These are phyloP conservation scores for Diplodia mutila DNA, from an alignment of 2,329 filamentous ascomycete species.

Conservation along the genomic window DNA sequence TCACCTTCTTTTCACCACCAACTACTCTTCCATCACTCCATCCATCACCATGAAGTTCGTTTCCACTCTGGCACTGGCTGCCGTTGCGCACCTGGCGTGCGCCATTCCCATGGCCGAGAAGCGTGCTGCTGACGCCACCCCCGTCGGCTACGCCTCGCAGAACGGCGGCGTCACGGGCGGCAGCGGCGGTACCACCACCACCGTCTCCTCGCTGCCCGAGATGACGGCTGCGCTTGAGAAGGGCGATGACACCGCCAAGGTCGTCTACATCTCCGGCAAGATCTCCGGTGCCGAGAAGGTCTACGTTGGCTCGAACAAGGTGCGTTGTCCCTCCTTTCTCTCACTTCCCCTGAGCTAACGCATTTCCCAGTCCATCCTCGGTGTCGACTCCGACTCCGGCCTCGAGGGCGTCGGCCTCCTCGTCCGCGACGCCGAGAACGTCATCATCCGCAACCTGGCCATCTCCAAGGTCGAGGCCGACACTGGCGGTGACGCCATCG, in stretches of 20 bases:
- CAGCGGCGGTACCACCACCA: slow-evolving; percentile 58
- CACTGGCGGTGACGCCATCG: slow-evolving; percentile 61
- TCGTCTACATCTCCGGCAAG: slow-evolving; percentile 20
- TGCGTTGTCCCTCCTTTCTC: background rate
- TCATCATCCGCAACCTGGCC: slow-evolving; percentile 66
- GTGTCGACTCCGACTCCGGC: slow-evolving; percentile 49
- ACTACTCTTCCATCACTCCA: background rate
- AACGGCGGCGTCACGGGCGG: slow-evolving; percentile 61
- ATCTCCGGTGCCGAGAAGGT: slow-evolving; percentile 16
- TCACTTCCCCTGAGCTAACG: background rate
- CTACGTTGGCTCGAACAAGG: slow-evolving; percentile 23
- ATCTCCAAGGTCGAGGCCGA: slow-evolving; percentile 61
- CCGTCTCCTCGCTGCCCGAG: slow-evolving; percentile 56
- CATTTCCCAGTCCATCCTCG: slow-evolving; percentile 32
- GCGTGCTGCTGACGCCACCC: slow-evolving; percentile 32
- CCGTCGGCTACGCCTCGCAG: slow-evolving; percentile 51
- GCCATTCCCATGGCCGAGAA: slow-evolving; percentile 19
- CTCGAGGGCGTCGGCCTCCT: slow-evolving; percentile 54
- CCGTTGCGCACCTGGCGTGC: slow-evolving; percentile 20
- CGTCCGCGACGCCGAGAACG: slow-evolving; percentile 59
- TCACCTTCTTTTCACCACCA: slow-evolving; percentile 14
- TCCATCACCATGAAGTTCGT: slow-evolving; percentile 17
- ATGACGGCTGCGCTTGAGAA: slow-evolving; percentile 53
- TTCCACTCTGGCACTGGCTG: slow-evolving; percentile 19
- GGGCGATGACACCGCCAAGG: background rate